A percentile compares a stretch with the other conserved stretches of the same genome.
Conservation (phyloP, 768 basidiomycete genomes). For the Boletus sp. region DNA sequence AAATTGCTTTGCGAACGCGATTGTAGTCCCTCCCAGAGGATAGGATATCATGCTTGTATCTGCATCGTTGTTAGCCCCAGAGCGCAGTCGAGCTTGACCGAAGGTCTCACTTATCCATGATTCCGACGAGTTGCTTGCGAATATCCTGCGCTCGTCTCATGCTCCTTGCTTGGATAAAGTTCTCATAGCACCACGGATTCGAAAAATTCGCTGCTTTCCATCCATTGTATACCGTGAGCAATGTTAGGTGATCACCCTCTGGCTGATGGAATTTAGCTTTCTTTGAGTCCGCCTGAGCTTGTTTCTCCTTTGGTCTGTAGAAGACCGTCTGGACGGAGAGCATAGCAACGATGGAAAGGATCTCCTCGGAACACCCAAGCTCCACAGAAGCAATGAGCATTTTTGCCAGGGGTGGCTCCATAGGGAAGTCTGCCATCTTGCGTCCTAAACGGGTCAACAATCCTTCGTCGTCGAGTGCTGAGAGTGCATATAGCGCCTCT, state of each 20-base stretch:
- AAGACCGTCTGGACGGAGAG: slow-evolving; percentile 94
- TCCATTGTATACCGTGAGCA: slow-evolving; percentile 94
- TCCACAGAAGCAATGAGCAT: slow-evolving; percentile 99
- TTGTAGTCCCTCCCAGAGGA: slow-evolving; percentile 93
- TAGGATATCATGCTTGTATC: slow-evolving; percentile 95
- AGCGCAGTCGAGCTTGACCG: not conserved
- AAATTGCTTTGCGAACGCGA: slow-evolving; percentile 89
- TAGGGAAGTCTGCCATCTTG: slow-evolving; percentile 99
- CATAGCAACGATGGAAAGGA: slow-evolving; percentile 96
- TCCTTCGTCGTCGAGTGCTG: slow-evolving; percentile 96
- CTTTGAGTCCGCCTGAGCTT: slow-evolving; percentile 98
- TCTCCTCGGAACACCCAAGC: slow-evolving; percentile 96
- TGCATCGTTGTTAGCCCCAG: slow-evolving; percentile 28
- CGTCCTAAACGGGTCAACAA: slow-evolving; percentile 89
- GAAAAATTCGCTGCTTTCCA: slow-evolving; percentile 97
- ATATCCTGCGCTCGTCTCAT: slow-evolving; percentile 98
- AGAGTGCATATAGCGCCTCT: slow-evolving; percentile 91
- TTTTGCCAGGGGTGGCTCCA: slow-evolving; percentile 94
- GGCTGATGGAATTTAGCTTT: slow-evolving; percentile 99
- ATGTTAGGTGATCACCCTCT: slow-evolving; percentile 92
- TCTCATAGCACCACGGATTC: slow-evolving; percentile 99
- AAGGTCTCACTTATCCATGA: slow-evolving; percentile 87
- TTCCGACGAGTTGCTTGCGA: slow-evolving; percentile 93
- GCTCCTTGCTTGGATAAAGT: slow-evolving; percentile 96
- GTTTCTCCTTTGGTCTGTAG: slow-evolving; percentile 99